Conservation (phyloP, 441 rosid species). For the Sinapis alba region DNA sequence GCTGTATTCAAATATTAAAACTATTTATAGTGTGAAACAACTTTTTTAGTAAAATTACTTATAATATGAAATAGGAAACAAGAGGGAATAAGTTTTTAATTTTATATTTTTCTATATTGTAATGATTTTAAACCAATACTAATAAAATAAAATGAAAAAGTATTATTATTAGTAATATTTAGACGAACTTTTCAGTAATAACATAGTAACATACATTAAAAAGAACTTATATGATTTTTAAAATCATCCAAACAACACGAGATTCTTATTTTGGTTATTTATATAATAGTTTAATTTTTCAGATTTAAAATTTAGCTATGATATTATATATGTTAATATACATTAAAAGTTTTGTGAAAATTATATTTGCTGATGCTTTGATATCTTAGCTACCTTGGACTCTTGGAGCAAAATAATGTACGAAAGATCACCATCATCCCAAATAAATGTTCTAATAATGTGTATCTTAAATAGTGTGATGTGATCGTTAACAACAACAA, state of each 20-base stretch:
- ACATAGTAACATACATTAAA: too few relatives aligned
- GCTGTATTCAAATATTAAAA: too few relatives aligned
- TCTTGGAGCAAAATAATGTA: neutral
- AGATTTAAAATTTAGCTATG: neutral
- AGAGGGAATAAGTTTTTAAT: too few relatives aligned
- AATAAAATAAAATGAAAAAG: too few relatives aligned
- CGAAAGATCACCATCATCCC: neutral
- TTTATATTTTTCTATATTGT: too few relatives aligned
- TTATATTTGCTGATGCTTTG: neutral
- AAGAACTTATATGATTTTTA: too few relatives aligned
- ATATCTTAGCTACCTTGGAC: neutral
- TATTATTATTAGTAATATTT: too few relatives aligned
- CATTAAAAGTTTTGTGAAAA: neutral
- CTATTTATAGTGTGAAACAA: too few relatives aligned
- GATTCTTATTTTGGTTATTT: neutral
- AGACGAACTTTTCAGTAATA: too few relatives aligned
- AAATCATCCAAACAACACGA: neutral
- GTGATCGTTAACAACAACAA: conserved; percentile 2
- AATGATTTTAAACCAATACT: too few relatives aligned
- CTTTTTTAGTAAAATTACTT: too few relatives aligned
- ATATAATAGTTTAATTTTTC: neutral
- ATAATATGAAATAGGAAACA: too few relatives aligned
- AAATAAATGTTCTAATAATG: neutral
- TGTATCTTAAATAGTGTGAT: neutral
- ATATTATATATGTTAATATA: neutral